Evolutionary conservation across 1,284 basidiomycete species (phyloP).

Genomic region (Cryptococcus hybrid): DNA sequence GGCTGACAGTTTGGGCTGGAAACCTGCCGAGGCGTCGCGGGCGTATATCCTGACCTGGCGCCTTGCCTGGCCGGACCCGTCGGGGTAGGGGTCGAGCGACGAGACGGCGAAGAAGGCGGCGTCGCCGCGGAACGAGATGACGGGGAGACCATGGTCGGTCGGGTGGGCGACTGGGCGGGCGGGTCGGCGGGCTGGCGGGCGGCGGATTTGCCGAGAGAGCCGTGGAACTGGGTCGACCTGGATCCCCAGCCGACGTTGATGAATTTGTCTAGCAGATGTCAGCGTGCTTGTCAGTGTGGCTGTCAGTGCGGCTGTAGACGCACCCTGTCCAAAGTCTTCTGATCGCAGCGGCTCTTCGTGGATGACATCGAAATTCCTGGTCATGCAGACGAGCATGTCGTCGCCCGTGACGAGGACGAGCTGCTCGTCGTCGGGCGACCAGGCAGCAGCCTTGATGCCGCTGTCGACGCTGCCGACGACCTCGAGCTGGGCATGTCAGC

Average conservation of each 20-base stretch:
- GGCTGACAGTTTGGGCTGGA: slow-evolving; percentile 69
- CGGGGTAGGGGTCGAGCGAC: slow-evolving; percentile 55
- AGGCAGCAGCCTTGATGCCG: slow-evolving; percentile 76
- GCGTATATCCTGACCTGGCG: slow-evolving; percentile 77
- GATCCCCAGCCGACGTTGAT: slow-evolving; percentile 98
- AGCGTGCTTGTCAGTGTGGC: background rate
- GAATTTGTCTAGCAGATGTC: slow-evolving; percentile 62
- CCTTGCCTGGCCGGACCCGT: slow-evolving; percentile 26
- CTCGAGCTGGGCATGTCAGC: slow-evolving; percentile 54
- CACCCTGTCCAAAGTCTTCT: slow-evolving; percentile 81
- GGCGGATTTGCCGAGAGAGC: slow-evolving; percentile 86
- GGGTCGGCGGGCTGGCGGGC: slow-evolving; percentile 53
- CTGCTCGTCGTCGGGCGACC: slow-evolving; percentile 88
- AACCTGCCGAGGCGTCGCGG: slow-evolving; percentile 52
- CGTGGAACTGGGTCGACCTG: slow-evolving; percentile 96
- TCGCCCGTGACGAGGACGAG: slow-evolving; percentile 80
- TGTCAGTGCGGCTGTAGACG: slow-evolving; percentile 7
- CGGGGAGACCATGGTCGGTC: slow-evolving; percentile 69
- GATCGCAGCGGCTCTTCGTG: slow-evolving; percentile 72
- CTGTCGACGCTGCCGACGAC: slow-evolving; percentile 82
- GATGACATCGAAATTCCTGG: slow-evolving; percentile 81
- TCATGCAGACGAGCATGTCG: slow-evolving; percentile 83
- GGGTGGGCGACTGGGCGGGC: slow-evolving; percentile 48
- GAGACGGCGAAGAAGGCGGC: slow-evolving; percentile 85
- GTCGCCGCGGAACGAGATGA: slow-evolving; percentile 92